Evolutionary conservation across 192 early-diverging fungal species (phyloP).

Genomic region (Geranomyces variabilis): DNA sequence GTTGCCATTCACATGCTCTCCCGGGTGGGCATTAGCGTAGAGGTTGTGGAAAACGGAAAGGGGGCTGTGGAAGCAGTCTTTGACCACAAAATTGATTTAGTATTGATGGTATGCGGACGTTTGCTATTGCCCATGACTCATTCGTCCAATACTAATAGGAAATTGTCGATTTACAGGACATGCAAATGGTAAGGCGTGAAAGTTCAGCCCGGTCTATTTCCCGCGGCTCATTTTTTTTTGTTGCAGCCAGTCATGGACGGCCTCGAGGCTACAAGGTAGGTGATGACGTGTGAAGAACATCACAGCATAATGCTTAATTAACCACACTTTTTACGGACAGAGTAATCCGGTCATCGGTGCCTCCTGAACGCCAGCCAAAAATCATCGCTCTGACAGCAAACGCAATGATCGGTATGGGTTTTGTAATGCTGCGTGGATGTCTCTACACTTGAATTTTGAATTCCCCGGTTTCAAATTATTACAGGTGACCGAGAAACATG

Average conservation of each 20-base stretch:
- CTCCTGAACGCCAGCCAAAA: slow-evolving; percentile 12
- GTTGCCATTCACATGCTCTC: slow-evolving; percentile 19
- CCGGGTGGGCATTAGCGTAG: slow-evolving; percentile 10
- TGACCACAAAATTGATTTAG: slow-evolving; percentile 3
- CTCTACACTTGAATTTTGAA: no score
- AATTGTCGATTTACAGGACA: no score
- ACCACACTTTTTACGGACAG: not conserved
- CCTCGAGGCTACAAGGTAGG: slow-evolving; percentile 6
- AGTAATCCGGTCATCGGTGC: slow-evolving; percentile 5
- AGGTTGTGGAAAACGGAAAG: slow-evolving; percentile 23
- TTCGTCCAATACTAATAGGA: no score
- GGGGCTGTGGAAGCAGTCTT: slow-evolving; percentile 11
- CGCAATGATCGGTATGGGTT: slow-evolving; percentile 15
- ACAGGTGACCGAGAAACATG: slow-evolving; percentile 22
- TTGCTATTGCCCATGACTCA: no score
- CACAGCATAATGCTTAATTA: no score
- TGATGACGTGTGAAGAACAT: not conserved
- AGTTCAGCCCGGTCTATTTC: no score
- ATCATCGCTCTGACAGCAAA: slow-evolving; percentile 29
- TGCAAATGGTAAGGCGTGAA: no score
- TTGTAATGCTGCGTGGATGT: no score
- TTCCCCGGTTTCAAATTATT: not conserved
- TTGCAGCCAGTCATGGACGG: slow-evolving; percentile 23
- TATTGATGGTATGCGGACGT: slow-evolving; percentile 28
- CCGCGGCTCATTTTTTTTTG: not conserved